A percentile compares a stretch with the other conserved stretches of the same genome.
Evolutionary conservation across 2,329 filamentous ascomycete species (phyloP).

Genomic region (Penicillium sclerotiorum): DNA sequence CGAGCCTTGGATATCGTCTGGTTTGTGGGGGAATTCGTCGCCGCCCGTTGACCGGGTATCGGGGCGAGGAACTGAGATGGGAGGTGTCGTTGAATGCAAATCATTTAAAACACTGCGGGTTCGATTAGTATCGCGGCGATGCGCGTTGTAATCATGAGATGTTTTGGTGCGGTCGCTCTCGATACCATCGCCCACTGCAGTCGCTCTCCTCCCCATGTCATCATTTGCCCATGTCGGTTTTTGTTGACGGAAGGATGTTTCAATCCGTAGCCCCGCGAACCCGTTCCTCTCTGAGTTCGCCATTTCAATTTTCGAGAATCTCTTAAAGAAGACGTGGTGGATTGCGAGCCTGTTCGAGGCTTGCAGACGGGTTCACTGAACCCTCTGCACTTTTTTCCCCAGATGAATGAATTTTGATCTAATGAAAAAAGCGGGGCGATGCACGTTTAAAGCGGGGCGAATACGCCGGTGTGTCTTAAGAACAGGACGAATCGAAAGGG

Average conservation of each 20-base stretch:
- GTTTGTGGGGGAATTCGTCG: constrained; percentile 39
- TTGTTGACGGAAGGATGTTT: constrained; percentile 39
- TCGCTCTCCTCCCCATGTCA: constrained; percentile 25
- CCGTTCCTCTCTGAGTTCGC: constrained; percentile 39
- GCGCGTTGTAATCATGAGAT: constrained; percentile 37
- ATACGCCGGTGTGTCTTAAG: not conserved
- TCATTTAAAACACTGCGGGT: constrained; percentile 42
- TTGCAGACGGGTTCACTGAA: constrained; percentile 26
- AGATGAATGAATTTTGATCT: constrained; percentile 6
- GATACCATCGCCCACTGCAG: constrained; percentile 37
- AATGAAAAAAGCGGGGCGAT: constrained; percentile 25
- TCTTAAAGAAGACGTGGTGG: constrained; percentile 17
- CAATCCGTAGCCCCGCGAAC: constrained; percentile 42
- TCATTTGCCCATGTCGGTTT: constrained; percentile 29
- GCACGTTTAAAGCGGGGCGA: constrained; percentile 21
- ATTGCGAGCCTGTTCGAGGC: constrained; percentile 13
- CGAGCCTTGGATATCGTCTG: constrained; percentile 39
- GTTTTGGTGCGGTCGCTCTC: constrained; percentile 41
- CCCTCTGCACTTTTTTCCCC: constrained; percentile 14
- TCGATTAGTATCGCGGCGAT: constrained; percentile 42
- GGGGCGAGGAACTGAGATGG: constrained; percentile 48
- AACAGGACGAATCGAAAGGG: not conserved
- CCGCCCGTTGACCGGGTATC: constrained; percentile 34
- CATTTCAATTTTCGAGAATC: constrained; percentile 39
- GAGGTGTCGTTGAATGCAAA: constrained; percentile 46